Evolutionary conservation across 2,329 filamentous ascomycete species (phyloP), one percentile per base, ranked within the genome.

Genomic region (Sporothrix sp.): DNA sequence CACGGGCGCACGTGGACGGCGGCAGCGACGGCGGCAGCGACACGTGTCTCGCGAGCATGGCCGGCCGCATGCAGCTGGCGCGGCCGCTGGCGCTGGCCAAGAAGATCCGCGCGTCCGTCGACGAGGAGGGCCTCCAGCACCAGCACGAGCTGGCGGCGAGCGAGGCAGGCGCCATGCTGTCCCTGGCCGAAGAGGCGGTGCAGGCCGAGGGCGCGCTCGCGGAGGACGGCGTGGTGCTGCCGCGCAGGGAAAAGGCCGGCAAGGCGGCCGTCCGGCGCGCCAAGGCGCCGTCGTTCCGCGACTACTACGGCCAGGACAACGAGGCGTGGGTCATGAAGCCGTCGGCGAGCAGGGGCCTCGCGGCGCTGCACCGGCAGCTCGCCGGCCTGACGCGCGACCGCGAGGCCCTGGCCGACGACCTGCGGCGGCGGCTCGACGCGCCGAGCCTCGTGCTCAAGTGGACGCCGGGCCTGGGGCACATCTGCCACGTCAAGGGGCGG

Each of bases 401-500:
- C 61, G 58, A 62, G 1, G 55, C 65, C 1, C 71, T 97, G 4
- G 77, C 76, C 9, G 70, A 77, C 16, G 67, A 68, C 4, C 72
- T 97, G 20, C 79, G 82, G 48, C 65, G 75, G 11, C 72, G 78
- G 5, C 73, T 91, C 38, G 65, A 67, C 52, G 80, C 81, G 10
- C 66, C 79, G 6, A 83, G 76, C 52, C 74, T 97, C 38, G 85
- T 81, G 1, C 75, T 98, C 18, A 86, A 84, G 59, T 97, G 89
- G 85, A 88, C 84, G 1, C 85, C 91, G 0, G 84, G 83, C 13
- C 75, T 95, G 2, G 91, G 93, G 8, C 87, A 98, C 64, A 86
- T 95, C 61, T 90, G 86, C 59, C 90, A 97, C 63, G 78, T 97
- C 59, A 93, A 84, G 65, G 88, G 88, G 30, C 90, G 85, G 63